These are phyloP conservation scores for Beauveria bassiana DNA, from an alignment of 2,329 filamentous ascomycete genomes.

Conservation along the genomic window DNA sequence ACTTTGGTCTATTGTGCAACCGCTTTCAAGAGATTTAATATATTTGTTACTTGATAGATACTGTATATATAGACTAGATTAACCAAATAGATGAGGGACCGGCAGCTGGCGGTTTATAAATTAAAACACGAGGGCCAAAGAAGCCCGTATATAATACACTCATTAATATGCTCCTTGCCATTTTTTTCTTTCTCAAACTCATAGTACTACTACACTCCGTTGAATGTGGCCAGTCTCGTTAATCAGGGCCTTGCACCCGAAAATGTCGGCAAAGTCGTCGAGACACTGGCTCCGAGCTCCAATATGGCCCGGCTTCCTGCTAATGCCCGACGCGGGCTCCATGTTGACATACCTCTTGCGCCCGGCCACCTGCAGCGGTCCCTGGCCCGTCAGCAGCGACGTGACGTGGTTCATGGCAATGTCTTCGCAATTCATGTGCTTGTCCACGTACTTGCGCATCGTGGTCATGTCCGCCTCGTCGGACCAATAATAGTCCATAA, in stretches of 20 bases:
- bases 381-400: slow-evolving; percentile 26
- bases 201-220: neutral
- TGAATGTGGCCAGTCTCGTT: neutral
- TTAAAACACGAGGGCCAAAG: neutral
- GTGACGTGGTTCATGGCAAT: slow-evolving; percentile 31
- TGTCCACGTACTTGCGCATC: slow-evolving; percentile 29
- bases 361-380: slow-evolving; percentile 28
- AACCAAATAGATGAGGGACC: no score
- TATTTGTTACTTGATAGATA: no score
- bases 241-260: slow-evolving; percentile 26
- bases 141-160: neutral
- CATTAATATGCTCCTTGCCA: neutral
- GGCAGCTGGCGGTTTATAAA: no score
- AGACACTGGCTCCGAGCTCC: slow-evolving; percentile 26
- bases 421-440: slow-evolving; percentile 33
- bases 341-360: slow-evolving; percentile 24
- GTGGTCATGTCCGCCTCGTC: slow-evolving; percentile 22
- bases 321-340: slow-evolving; percentile 25
- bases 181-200: neutral
- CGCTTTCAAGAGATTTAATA: no score
- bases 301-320: slow-evolving; percentile 25
- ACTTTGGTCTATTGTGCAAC: no score
- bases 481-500: slow-evolving; percentile 32
- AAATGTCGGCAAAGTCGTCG: slow-evolving; percentile 26
- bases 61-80: no score